These are phyloP conservation scores for Alternaria metachromatica DNA, from an alignment of 2,329 filamentous ascomycete species.

Conservation along the genomic window DNA sequence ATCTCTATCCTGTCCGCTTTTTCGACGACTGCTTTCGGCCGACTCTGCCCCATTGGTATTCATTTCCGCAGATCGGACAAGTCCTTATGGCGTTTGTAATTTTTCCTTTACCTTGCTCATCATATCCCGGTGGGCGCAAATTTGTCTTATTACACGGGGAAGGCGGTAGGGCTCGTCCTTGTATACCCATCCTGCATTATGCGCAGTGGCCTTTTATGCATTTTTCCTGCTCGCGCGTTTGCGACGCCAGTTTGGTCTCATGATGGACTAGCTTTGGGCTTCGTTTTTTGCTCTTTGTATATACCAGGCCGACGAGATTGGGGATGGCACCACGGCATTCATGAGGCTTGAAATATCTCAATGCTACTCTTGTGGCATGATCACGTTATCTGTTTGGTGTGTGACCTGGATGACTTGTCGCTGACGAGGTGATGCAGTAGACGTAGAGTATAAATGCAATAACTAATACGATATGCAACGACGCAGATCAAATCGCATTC, in stretches of 20 bases:
- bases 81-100: not conserved
- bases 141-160: slow-evolving; percentile 20
- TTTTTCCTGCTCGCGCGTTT: not conserved
- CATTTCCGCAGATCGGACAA: not conserved
- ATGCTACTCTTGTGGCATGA: slow-evolving; percentile 3
- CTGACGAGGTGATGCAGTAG: not conserved
- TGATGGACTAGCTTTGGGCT: slow-evolving; percentile 2
- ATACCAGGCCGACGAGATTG: slow-evolving; percentile 14
- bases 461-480: not conserved
- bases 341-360: slow-evolving; percentile 4
- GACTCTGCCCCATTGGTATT: not conserved
- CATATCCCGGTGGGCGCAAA: slow-evolving; percentile 5
- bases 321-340: not conserved
- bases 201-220: slow-evolving; percentile 10
- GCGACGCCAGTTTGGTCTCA: slow-evolving; percentile 3
- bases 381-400: not conserved
- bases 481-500: not conserved
- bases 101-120: not conserved
- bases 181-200: slow-evolving; percentile 45
- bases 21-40: not conserved
- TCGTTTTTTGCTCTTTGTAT: slow-evolving; percentile 30
- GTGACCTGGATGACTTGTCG: not conserved
- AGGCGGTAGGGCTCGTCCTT: slow-evolving; percentile 33
- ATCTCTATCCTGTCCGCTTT: slow-evolving; percentile 7
- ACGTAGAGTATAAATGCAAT: not conserved